These are phyloP conservation scores for Umbelopsis sp. DNA, from an alignment of 192 early-diverging fungal species.

Conservation along the genomic window DNA sequence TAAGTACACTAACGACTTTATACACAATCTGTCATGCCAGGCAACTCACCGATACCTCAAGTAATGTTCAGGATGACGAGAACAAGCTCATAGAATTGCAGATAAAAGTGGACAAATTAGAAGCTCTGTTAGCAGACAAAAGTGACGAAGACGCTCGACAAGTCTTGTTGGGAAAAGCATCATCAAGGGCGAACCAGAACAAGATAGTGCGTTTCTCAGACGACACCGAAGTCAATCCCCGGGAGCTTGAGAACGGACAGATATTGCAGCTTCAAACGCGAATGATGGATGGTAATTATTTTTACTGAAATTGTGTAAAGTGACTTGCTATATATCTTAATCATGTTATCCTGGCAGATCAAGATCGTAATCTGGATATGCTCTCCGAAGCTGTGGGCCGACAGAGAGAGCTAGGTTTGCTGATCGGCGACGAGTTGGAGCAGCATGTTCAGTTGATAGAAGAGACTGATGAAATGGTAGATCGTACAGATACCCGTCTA, in stretches of 20 bases:
- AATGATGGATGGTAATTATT: constrained; percentile 60
- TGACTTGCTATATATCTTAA: neutral
- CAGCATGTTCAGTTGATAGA: constrained; percentile 70
- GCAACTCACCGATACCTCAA: neutral
- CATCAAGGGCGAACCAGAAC: constrained; percentile 11
- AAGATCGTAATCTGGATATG: constrained; percentile 76
- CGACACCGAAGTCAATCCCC: constrained; percentile 39
- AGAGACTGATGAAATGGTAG: constrained; percentile 70
- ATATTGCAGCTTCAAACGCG: constrained; percentile 65
- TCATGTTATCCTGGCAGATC: constrained; percentile 49
- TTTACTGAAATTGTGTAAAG: neutral
- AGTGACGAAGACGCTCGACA: constrained; percentile 49
- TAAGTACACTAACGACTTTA: constrained; percentile 26
- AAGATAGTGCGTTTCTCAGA: constrained; percentile 15
- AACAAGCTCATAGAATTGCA: constrained; percentile 64
- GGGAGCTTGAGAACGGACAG: constrained; percentile 50
- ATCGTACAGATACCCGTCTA: constrained; percentile 52
- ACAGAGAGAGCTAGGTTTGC: constrained; percentile 69
- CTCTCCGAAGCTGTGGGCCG: constrained; percentile 61
- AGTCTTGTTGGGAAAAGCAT: constrained; percentile 24
- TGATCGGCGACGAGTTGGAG: constrained; percentile 77
- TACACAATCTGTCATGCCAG: neutral
- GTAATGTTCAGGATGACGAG: constrained; percentile 57
- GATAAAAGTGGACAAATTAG: constrained; percentile 63
- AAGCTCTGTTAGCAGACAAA: constrained; percentile 49